Base-by-base conservation (phyloP, 1,284 basidiomycete species). In the Fomitopsis pinicola region DNA sequence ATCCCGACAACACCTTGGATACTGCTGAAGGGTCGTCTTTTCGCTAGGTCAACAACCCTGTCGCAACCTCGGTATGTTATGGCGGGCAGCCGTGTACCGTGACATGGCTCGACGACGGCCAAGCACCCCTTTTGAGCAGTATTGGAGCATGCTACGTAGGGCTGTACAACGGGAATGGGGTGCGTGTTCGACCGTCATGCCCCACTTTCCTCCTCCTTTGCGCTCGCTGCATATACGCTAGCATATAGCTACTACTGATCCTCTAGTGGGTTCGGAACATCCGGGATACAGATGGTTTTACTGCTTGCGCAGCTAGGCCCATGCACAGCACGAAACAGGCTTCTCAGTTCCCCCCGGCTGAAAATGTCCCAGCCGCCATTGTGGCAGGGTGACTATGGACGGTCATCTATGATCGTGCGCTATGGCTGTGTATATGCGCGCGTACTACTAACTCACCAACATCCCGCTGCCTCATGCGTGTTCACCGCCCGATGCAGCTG, bases 81-180 rank as follows among this genome's bases (percentile, higher is more conserved):
- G 87, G 73, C 33, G 85, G 83, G 12, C 69, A 83, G 64, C 61
- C 78, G 14, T 88, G 84, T 71, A 73, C 70, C 0, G 78, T 89
- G 1, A 61, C 77, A 57, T 90, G 87, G 87, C 59, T 83, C 0
- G 88, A 90, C 56, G 76, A 90, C 61, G 88, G 88, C 15, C 54
- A 64, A n/a, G 57, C 61, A 1, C 88, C 88, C 2, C 70, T 82
- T 17, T 68, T 88, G 12, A 58, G 72, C 9, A 62, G 68, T 38
- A 80, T 89, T 52, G 85, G 86, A 6, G 67, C 80, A 0, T 78
- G 79, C 57, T 72, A 72, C 2, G 78, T 87, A 55, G 84, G 76
- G 1, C 71, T 90, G 40, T 89, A 82, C 65, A 79, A 78, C 19
- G 85, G 82, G 5, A 67, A 80, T 3, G 68, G 77, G 72, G 88